A percentile compares a stretch with the other conserved stretches of the same genome.
phyloP scores from a whole-genome alignment of 176 grass and related monocot species.

The Pontederia paniculata region DNA sequence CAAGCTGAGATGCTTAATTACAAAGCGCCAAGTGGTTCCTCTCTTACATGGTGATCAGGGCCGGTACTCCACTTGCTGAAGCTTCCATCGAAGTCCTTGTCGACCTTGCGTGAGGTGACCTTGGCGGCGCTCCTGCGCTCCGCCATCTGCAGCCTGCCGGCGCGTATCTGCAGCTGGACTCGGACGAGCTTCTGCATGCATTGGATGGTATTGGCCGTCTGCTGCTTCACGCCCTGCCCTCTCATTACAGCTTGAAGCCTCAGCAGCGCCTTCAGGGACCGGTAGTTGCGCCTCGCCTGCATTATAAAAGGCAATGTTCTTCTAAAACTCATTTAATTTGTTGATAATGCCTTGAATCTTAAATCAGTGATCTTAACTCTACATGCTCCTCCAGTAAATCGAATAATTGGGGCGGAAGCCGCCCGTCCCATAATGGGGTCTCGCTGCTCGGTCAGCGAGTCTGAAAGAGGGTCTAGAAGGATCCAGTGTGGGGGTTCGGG shows the following conservation, averaged over 20 bases:
- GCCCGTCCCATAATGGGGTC: no score
- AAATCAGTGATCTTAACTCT: neutral
- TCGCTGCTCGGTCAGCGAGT: no score
- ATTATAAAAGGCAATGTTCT: neutral
- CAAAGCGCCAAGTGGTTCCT: neutral
- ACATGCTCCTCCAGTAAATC: no score
- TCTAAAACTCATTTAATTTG: neutral
- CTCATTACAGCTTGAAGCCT: constrained; percentile 71
- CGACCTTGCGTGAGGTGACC: constrained; percentile 21
- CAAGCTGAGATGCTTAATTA: neutral
- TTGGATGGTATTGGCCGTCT: constrained; percentile 71
- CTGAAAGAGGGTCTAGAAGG: no score
- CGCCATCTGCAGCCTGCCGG: constrained; percentile 72
- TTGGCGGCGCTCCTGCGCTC: constrained; percentile 42
- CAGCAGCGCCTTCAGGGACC: constrained; percentile 60
- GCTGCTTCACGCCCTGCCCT: constrained; percentile 51
- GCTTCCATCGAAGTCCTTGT: constrained; percentile 13
- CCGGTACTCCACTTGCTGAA: constrained; percentile 20
- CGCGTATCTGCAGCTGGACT: constrained; percentile 63
- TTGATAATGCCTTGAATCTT: neutral
- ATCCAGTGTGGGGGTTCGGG: no score
- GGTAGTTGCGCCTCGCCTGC: constrained; percentile 67
- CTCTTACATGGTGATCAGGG: constrained; percentile 15
- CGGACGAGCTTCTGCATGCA: constrained; percentile 83
- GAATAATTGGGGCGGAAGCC: no score